Percentiles rank a stretch among this genome's conserved stretches.
Conservation (phyloP, 805 yeast genomes). For the Wickerhamomyces alni region DNA sequence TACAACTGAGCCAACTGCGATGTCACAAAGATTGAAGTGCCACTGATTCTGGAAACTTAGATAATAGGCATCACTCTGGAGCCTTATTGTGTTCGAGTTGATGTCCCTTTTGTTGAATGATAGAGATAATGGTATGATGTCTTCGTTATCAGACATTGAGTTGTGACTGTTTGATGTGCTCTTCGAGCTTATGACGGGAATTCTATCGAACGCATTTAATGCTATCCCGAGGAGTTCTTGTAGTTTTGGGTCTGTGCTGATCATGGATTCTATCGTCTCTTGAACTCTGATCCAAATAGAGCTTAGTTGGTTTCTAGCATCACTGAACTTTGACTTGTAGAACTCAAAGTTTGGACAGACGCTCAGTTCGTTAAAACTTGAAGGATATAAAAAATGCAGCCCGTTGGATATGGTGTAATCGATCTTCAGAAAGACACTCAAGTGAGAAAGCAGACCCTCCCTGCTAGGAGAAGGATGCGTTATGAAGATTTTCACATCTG, state of each 20-base stretch:
- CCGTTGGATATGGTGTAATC: constrained; percentile 73
- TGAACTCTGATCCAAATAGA: constrained; percentile 59
- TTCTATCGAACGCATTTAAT: constrained; percentile 54
- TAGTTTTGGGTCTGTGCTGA: constrained; percentile 36
- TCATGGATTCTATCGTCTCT: constrained; percentile 39
- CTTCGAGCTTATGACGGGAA: constrained; percentile 38
- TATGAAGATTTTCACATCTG: constrained; percentile 53
- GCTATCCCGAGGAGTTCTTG: constrained; percentile 47
- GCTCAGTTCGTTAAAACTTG: constrained; percentile 63
- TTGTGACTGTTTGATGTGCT: constrained; percentile 6
- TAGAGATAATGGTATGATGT: constrained; percentile 36
- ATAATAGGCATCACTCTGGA: constrained; percentile 54
- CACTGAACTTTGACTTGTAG: constrained; percentile 56
- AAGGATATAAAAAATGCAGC: constrained; percentile 62
- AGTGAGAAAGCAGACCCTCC: constrained; percentile 62
- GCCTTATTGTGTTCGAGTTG: constrained; percentile 37
- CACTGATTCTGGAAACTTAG: constrained; percentile 66
- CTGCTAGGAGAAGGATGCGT: constrained; percentile 67
- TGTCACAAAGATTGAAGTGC: constrained; percentile 73
- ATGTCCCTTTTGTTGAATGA: constrained; percentile 33
- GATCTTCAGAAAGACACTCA: constrained; percentile 60
- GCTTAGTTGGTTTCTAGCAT: constrained; percentile 54
- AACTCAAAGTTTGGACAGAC: constrained; percentile 58
- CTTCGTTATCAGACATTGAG: constrained; percentile 23
- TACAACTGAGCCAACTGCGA: constrained; percentile 41